phyloP scores from a whole-genome alignment of 768 basidiomycete species.

The Auricularia sp. region DNA sequence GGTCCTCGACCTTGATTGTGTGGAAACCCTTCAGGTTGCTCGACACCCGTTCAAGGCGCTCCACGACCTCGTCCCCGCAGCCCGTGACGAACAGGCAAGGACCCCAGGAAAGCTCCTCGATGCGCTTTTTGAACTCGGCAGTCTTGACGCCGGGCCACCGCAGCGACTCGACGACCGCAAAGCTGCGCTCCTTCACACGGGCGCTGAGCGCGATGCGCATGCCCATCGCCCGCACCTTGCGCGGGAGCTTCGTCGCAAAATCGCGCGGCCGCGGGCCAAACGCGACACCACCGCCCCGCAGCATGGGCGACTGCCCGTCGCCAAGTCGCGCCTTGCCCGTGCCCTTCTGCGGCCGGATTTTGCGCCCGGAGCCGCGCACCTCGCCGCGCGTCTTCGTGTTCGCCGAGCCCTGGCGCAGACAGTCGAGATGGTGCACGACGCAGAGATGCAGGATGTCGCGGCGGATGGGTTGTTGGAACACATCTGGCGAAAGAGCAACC shows the following conservation, averaged over 20 bases:
- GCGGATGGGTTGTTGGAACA: conserved; percentile 84
- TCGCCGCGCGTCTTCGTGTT: conserved; percentile 87
- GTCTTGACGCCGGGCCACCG: conserved; percentile 71
- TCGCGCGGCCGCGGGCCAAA: conserved; percentile 88
- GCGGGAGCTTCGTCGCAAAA: conserved; percentile 84
- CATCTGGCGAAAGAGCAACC: conserved; percentile 22
- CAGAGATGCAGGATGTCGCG: conserved; percentile 90
- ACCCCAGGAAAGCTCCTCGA: conserved; percentile 55
- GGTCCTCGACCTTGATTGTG: conserved; percentile 50
- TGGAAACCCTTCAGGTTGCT: conserved; percentile 65
- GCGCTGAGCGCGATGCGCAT: conserved; percentile 82
- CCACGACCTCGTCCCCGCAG: conserved; percentile 36
- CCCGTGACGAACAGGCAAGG: conserved; percentile 75
- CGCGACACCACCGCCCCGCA: conserved; percentile 84
- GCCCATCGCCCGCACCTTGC: conserved; percentile 88
- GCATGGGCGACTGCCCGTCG: conserved; percentile 78
- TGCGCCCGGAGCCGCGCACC: conserved; percentile 80
- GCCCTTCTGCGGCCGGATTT: conserved; percentile 89
- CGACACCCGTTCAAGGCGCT: conserved; percentile 49
- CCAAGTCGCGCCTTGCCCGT: conserved; percentile 84
- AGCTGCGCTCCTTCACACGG: conserved; percentile 61
- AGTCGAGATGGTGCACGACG: conserved; percentile 78
- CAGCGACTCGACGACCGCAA: conserved; percentile 67
- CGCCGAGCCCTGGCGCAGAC: conserved; percentile 84
- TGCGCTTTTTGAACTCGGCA: conserved; percentile 48